Conservation (phyloP, 176 grass and related monocot genomes). For the Musa beccarii region DNA sequence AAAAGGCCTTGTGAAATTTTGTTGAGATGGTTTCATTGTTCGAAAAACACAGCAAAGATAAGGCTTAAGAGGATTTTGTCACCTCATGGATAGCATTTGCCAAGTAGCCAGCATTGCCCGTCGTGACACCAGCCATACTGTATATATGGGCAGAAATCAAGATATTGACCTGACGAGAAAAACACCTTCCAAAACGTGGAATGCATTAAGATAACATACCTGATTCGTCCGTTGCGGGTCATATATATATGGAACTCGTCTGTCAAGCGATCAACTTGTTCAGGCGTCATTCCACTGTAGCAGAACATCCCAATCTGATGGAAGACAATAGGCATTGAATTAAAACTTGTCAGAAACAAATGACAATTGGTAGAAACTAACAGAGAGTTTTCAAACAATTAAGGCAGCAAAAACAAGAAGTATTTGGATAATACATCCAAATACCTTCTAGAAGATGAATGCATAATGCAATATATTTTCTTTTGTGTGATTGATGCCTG, state of each 20-base stretch:
- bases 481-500: not conserved
- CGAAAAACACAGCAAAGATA: not conserved
- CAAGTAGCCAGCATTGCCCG: slow-evolving; percentile 57
- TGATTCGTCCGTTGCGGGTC: slow-evolving; percentile 94
- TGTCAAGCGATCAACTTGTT: slow-evolving; percentile 80
- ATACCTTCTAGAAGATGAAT: not conserved
- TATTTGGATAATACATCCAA: not conserved
- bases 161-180: too few species aligned
- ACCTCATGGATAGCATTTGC: slow-evolving; percentile 90
- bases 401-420: not conserved
- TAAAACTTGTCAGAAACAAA: not conserved
- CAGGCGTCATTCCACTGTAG: slow-evolving; percentile 92
- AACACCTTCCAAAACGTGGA: too few species aligned
- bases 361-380: not conserved
- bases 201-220: slow-evolving; percentile 26
- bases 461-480: too few species aligned
- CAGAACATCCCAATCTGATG: slow-evolving; percentile 96
- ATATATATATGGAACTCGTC: slow-evolving; percentile 93
- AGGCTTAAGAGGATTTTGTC: slow-evolving; percentile 36
- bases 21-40: not conserved
- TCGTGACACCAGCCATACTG: slow-evolving; percentile 94
- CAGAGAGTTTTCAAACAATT: not conserved
- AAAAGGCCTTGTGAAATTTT: not conserved
- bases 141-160: slow-evolving; percentile 14
- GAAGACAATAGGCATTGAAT: not conserved